Conservation (phyloP, 495 filamentous ascomycete species). For the Penicillium egyptiacum region DNA sequence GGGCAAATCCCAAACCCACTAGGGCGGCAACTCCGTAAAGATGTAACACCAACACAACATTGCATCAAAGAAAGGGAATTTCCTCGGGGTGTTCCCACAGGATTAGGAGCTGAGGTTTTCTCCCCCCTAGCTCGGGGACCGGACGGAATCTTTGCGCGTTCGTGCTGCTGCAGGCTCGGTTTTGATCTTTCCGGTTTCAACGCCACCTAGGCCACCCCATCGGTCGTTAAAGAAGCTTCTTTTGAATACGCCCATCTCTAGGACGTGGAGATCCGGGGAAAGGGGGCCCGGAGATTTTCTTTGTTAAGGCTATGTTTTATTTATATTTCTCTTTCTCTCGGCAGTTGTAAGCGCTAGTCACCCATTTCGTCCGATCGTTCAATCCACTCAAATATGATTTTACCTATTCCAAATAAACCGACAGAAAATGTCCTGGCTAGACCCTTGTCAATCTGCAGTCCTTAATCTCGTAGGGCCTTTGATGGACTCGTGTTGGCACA, state of each 20-base stretch:
- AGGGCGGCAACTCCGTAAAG: neutral
- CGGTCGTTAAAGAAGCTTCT: conserved; percentile 25
- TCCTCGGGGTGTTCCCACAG: neutral
- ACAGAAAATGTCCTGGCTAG: neutral
- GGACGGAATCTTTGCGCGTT: conserved; percentile 21
- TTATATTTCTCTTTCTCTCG: neutral
- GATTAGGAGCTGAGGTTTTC: neutral
- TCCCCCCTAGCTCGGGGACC: conserved; percentile 6
- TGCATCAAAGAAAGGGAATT: conserved; percentile 1
- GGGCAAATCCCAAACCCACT: neutral
- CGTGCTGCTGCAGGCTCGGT: conserved; percentile 23
- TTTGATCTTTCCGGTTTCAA: conserved; percentile 26
- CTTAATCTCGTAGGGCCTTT: neutral
- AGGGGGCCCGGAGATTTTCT: neutral
- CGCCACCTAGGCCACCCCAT: conserved; percentile 29
- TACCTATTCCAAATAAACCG: neutral
- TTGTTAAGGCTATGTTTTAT: neutral
- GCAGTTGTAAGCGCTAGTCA: neutral
- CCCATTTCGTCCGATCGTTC: neutral
- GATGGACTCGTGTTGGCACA: neutral
- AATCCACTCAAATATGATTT: neutral
- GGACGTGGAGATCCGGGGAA: conserved; percentile 17
- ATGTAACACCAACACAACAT: neutral
- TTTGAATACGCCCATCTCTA: conserved; percentile 21
- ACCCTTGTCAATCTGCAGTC: neutral